Base-by-base conservation (phyloP, 176 grass and related monocot species). In the Oryza meridionalis region DNA sequence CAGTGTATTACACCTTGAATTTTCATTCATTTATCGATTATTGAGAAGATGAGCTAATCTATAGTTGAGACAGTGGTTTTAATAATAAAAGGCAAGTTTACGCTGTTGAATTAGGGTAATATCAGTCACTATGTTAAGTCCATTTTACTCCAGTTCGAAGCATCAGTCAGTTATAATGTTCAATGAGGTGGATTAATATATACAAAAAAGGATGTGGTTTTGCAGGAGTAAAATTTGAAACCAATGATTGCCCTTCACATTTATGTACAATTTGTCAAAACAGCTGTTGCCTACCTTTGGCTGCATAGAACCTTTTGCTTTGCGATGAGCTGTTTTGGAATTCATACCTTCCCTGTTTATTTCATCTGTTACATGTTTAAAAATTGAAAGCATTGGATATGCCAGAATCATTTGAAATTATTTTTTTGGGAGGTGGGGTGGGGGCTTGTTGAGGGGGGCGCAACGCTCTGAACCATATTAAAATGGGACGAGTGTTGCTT, bases 121-220 rank as follows among this genome's bases (percentile, higher is more conserved):
- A 62, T 76, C 15, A 37, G 21, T 65, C 26, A 33, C 62, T 25
- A 43, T 77, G 66, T 44, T n/a, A 42, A 51, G 38, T 32, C 2
- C 22, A 7, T 86, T 2, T 3, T 51, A 31, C 43, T 68, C 8
- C 5, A 67, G 7, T 26, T 77, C 35, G 43, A 44, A 77, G 51
- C 65, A 71, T n/a, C 14, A 11, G 14, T 49, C 42, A 71, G 21
- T 77, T 72, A 49, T 66, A 61, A 77, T 62, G 66, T 31, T 78
- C 17, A 51, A 7, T 71, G 19, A 77, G 42, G n/a, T 53, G 29
- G 22, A 15, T 10, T 15, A 21, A 13, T 15, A 29, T 58, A 77
- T 31, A 40, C 14, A 29, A 21, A 76, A 65, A 11, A 40, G 1
- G 38, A 40, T 40, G 38, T 40, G 38, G 38, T 40, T 40, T 40